These are phyloP conservation scores for Podospora pseudocomata DNA, from an alignment of 495 filamentous ascomycete genomes.

Conservation along the genomic window DNA sequence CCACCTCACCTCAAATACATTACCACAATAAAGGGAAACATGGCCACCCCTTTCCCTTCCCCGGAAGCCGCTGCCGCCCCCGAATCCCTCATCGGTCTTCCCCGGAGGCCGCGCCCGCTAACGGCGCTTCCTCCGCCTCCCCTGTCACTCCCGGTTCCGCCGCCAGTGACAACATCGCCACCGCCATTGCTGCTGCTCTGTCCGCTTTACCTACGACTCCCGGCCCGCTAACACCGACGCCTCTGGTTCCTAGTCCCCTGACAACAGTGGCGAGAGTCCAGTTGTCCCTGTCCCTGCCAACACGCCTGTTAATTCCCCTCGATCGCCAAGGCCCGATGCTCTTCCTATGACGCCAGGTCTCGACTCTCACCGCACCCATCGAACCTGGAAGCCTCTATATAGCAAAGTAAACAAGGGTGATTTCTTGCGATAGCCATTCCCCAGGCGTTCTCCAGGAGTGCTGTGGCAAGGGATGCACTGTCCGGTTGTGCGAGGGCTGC, in stretches of 20 bases:
- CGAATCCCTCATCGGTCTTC: not conserved
- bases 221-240: too few species aligned
- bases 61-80: not conserved
- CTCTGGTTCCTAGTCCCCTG: not conserved
- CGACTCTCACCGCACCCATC: conserved; percentile 8
- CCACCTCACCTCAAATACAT: not conserved
- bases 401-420: conserved; percentile 29
- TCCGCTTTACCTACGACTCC: too few species aligned
- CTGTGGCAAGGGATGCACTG: conserved; percentile 7
- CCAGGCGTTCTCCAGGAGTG: conserved; percentile 17
- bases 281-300: not conserved
- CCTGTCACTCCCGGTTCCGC: too few species aligned
- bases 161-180: too few species aligned
- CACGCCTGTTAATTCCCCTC: not conserved
- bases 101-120: not conserved
- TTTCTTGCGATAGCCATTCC: conserved; percentile 22
- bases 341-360: not conserved
- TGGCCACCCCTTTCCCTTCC: not conserved
- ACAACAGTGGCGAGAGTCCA: not conserved
- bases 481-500: conserved; percentile 24
- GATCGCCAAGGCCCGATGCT: not conserved
- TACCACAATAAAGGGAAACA: not conserved
- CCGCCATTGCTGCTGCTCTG: too few species aligned
- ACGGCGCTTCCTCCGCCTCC: not conserved
- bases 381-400: conserved; percentile 13